phyloP scores from a whole-genome alignment of 163 green algal species.

The Scenedesmus sp. region DNA sequence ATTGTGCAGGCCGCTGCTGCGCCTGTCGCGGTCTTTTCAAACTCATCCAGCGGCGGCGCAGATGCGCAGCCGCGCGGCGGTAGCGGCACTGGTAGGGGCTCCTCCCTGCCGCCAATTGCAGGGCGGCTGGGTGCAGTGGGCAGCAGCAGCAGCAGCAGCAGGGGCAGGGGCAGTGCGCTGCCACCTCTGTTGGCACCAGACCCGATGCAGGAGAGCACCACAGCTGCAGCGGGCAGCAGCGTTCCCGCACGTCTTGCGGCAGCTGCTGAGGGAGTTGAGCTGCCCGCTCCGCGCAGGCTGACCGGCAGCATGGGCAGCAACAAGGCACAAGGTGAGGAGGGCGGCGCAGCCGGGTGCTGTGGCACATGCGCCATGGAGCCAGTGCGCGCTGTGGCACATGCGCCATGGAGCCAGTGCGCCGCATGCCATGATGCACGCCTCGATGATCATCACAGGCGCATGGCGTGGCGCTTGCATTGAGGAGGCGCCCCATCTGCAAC shows the following conservation, averaged over 20 bases:
- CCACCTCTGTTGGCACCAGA: neutral
- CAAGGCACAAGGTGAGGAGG: neutral
- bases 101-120: neutral
- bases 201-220: neutral
- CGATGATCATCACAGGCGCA: too few relatives aligned
- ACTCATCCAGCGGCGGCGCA: neutral
- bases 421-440: too few relatives aligned
- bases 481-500: too few relatives aligned
- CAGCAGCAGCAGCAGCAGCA: neutral
- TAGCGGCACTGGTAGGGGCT: neutral
- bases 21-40: neutral
- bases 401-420: too few relatives aligned
- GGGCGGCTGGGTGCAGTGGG: neutral
- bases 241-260: neutral
- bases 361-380: too few relatives aligned
- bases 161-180: neutral
- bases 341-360: too few relatives aligned
- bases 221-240: neutral
- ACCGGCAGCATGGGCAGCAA: slow-evolving; percentile 6
- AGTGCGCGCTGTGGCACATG: too few relatives aligned
- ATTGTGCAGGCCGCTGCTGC: neutral
- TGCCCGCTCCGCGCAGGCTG: neutral
- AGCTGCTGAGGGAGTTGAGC: neutral
- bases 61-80: neutral
- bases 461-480: too few relatives aligned